phyloP scores from a whole-genome alignment of 2,329 filamentous ascomycete species.

The Coniochaeta pulveracea region DNA sequence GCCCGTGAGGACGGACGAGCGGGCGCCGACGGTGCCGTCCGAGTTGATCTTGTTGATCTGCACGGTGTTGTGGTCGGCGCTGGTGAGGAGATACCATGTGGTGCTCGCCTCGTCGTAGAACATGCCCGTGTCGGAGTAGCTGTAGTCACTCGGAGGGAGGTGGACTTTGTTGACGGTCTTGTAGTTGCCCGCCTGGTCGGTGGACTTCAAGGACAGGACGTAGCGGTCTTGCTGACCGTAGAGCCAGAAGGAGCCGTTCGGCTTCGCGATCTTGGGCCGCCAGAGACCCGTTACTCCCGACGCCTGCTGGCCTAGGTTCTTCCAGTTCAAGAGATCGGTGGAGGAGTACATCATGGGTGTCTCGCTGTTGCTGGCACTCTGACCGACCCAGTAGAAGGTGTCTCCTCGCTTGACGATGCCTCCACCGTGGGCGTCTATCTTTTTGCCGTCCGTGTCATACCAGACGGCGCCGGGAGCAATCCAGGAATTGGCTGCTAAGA shows the following conservation, averaged over 20 bases:
- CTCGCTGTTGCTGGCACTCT: conserved; percentile 21
- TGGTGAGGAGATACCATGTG: conserved; percentile 26
- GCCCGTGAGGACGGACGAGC: conserved; percentile 13
- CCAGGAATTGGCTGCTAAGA: conserved; percentile 13
- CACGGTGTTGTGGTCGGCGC: conserved; percentile 26
- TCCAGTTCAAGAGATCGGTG: conserved; percentile 27
- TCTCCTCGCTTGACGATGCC: conserved; percentile 21
- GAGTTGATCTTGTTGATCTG: conserved; percentile 25
- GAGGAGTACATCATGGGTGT: conserved; percentile 26
- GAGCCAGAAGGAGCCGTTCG: conserved; percentile 26
- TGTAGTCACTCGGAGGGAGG: conserved; percentile 23
- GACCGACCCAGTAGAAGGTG: conserved; percentile 28
- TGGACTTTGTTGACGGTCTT: conserved; percentile 18
- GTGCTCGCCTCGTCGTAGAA: conserved; percentile 21
- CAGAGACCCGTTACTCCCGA: conserved; percentile 23
- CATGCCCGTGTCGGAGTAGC: conserved; percentile 28
- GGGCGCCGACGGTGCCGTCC: conserved; percentile 22
- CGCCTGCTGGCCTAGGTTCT: conserved; percentile 21
- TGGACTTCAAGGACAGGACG: conserved; percentile 22
- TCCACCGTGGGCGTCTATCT: conserved; percentile 28
- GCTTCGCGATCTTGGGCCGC: conserved; percentile 27
- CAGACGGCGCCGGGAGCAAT: conserved; percentile 26
- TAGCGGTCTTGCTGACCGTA: conserved; percentile 27
- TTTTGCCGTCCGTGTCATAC: conserved; percentile 24
- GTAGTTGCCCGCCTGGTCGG: conserved; percentile 19